A percentile compares a stretch with the other conserved stretches of the same genome.
These are phyloP conservation scores for Dioszegia hungarica DNA, from an alignment of 768 basidiomycete species.

Conservation along the genomic window DNA sequence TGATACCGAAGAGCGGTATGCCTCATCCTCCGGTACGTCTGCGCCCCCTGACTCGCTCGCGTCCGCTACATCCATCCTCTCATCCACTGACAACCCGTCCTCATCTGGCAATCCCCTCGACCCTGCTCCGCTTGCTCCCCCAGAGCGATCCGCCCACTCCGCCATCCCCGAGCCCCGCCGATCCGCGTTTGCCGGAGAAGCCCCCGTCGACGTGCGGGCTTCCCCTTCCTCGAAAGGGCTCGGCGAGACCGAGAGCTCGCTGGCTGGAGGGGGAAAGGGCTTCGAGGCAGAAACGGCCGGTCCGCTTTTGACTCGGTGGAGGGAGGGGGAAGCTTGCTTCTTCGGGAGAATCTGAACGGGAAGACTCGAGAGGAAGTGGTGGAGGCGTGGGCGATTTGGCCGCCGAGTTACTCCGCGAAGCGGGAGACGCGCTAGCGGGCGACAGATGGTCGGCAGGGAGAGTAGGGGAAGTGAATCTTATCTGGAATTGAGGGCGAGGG, in stretches of 20 bases:
- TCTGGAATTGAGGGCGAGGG: too few species aligned
- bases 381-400: not conserved
- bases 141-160: too few species aligned
- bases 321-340: not conserved
- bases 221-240: constrained; percentile 41
- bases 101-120: not conserved
- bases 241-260: not conserved
- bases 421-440: too few species aligned
- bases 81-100: not conserved
- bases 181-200: constrained; percentile 23
- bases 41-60: not conserved
- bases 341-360: not conserved
- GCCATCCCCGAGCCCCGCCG: constrained; percentile 4
- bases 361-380: not conserved
- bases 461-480: too few species aligned
- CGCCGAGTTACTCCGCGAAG: too few species aligned
- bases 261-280: not conserved
- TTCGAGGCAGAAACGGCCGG: not conserved
- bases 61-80: not conserved
- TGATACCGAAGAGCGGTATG: too few species aligned
- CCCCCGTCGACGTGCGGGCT: constrained; percentile 34
- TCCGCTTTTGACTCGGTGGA: constrained; percentile 1
- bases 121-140: not conserved
- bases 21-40: too few species aligned
- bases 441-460: too few species aligned